phyloP scores from a whole-genome alignment of 106 monocot genomes.

The Xerophyta viscosa region DNA sequence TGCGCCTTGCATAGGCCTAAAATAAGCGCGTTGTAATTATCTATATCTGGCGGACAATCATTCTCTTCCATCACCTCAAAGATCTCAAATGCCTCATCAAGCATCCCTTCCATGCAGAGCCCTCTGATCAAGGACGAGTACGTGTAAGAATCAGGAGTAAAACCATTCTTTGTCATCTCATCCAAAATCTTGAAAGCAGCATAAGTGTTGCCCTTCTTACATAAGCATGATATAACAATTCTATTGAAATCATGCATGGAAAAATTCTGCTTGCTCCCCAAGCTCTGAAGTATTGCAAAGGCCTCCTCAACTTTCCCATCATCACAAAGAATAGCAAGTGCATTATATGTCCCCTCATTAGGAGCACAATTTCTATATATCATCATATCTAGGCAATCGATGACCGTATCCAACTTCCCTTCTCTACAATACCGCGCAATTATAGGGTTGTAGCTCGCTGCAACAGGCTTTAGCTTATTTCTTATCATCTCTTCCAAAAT shows the following conservation, averaged over 20 bases:
- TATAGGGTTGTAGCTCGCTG: slow-evolving; percentile 76
- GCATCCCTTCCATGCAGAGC: slow-evolving; percentile 83
- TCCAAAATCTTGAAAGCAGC: slow-evolving; percentile 63
- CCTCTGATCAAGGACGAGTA: slow-evolving; percentile 70
- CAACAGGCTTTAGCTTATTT: slow-evolving; percentile 54
- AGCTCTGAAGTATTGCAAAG: slow-evolving; percentile 40
- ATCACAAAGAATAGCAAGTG: slow-evolving; percentile 60
- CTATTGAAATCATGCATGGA: slow-evolving; percentile 57
- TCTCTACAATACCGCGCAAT: slow-evolving; percentile 56
- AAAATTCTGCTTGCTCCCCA: slow-evolving; percentile 40
- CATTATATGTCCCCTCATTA: slow-evolving; percentile 83
- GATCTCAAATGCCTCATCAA: slow-evolving; percentile 66
- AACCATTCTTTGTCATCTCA: slow-evolving; percentile 62
- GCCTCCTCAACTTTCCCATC: slow-evolving; percentile 55
- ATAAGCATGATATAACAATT: slow-evolving; percentile 56
- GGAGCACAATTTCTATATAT: slow-evolving; percentile 25
- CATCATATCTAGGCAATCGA: slow-evolving; percentile 59
- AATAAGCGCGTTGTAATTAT: slow-evolving; percentile 82
- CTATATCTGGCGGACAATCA: slow-evolving; percentile 39
- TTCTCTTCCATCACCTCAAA: slow-evolving; percentile 80
- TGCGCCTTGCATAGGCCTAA: slow-evolving; percentile 79
- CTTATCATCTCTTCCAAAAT: slow-evolving; percentile 51
- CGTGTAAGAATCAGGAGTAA: slow-evolving; percentile 62
- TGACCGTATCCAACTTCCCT: slow-evolving; percentile 46
- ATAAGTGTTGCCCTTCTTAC: slow-evolving; percentile 71